Percentiles rank a stretch among this genome's conserved stretches.
Evolutionary conservation across 129 eudicot genomes (phyloP).

Genomic region (Centaurea solstitialis): DNA sequence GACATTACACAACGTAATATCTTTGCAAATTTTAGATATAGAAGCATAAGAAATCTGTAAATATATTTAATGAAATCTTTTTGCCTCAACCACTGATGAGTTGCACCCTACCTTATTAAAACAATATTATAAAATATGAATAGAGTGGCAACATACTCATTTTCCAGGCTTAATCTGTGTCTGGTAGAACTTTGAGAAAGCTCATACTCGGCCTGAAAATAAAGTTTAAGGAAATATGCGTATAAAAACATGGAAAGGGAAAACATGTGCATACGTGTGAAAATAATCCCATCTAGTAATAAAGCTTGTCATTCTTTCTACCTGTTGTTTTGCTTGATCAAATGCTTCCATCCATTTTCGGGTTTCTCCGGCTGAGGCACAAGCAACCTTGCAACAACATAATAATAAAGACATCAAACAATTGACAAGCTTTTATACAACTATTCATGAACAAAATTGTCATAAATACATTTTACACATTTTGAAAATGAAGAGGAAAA

Average conservation of each 20-base stretch:
- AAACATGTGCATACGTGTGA: background rate
- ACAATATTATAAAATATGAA: slow-evolving; percentile 1
- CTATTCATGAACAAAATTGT: background rate
- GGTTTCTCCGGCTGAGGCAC: slow-evolving; percentile 88
- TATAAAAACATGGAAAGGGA: slow-evolving; percentile 11
- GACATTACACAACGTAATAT: background rate
- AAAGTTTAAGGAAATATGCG: slow-evolving; percentile 3
- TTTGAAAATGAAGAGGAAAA: background rate
- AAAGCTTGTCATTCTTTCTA: slow-evolving; percentile 17
- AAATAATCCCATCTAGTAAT: background rate
- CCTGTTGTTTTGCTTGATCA: slow-evolving; percentile 91
- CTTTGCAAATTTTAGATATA: background rate
- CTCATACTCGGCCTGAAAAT: slow-evolving; percentile 77
- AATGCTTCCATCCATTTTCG: slow-evolving; percentile 97
- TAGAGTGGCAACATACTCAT: slow-evolving; percentile 55
- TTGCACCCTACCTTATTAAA: background rate
- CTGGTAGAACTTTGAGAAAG: slow-evolving; percentile 73
- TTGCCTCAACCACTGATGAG: background rate
- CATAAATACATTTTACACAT: background rate
- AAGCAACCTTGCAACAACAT: slow-evolving; percentile 82
- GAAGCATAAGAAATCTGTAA: background rate
- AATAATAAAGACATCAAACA: slow-evolving; percentile 16
- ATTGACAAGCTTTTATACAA: background rate
- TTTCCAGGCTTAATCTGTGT: slow-evolving; percentile 68
- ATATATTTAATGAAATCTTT: background rate